Base-by-base conservation (phyloP, 306 rosid species). In the Corylus avellana region DNA sequence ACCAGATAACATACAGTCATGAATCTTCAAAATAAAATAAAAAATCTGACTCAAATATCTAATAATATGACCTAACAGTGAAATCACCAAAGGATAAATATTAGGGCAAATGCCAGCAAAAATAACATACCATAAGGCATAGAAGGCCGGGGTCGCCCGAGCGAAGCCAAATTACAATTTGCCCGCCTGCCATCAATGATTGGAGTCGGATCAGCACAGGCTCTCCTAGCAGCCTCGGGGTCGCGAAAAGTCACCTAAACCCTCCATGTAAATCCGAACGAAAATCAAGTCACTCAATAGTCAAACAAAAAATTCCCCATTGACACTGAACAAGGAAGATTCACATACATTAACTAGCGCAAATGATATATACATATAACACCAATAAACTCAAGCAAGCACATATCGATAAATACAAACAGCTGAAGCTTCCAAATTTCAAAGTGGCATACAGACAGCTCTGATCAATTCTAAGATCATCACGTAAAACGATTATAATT, bases 231-330 rank as follows among this genome's bases (percentile, higher is more conserved):
- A 80, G 98, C 89, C 87, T 92, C 98, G 17, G 97, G 92, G 76
- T 94, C 97, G 79, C 90, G 92, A 87, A 94, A 94, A 91, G 98
- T 92, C 85, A 94, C 98, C 98, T 94, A 87, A 88, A 87, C 89
- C 97, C 98, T 92, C 97, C 98, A 93, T 78, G 92, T 83, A 93
- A 82, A 79, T 81, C 78, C 85, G 79, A 81, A 88, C 47, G 77
- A 86, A 91, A 84, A 85, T 79, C 96, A 88, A 86, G 92, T 91
- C 94, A 92, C 83, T 86, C 88, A 49, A 75, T 18, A 47, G 83
- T 78, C 55, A 70, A 66, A 7, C 56, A n/a, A 53, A 76, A 32
- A 76, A 49, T 18, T 22, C 72, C 51, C 48, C 50, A 18, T 39
- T n/a, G 49, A 68, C 51, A n/a, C 72, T 39, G 49, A 68, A 48